Evolutionary conservation across 768 basidiomycete species (phyloP).

Genomic region (Hericium erinaceus): DNA sequence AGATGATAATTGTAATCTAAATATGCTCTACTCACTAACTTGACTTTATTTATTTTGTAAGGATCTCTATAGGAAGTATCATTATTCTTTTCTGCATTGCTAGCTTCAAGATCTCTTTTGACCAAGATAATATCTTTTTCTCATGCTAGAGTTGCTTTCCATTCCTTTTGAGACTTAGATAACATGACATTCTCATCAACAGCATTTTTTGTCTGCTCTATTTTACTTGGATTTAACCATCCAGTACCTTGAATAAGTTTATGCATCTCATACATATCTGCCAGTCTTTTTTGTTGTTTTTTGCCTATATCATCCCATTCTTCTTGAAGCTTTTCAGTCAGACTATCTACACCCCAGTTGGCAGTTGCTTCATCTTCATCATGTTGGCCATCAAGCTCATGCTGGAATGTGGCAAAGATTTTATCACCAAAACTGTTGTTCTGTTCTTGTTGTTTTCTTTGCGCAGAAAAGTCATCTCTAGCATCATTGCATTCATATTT

Average conservation of each 20-base stretch:
- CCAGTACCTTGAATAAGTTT: background rate
- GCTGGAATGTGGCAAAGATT: background rate
- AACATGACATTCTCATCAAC: background rate
- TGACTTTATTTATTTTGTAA: background rate
- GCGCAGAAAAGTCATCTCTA: conserved; percentile 23
- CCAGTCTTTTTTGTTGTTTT: background rate
- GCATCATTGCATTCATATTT: conserved; percentile 28
- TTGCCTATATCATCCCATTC: background rate
- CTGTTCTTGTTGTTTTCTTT: conserved; percentile 1
- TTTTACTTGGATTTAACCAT: background rate
- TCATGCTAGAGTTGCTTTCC: background rate
- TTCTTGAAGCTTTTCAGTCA: background rate
- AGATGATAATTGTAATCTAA: background rate
- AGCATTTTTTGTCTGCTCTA: background rate
- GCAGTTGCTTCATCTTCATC: background rate
- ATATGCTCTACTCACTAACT: background rate
- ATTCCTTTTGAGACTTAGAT: background rate
- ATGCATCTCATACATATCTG: background rate
- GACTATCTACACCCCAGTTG: background rate
- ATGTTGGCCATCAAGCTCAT: background rate
- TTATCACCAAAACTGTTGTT: background rate
- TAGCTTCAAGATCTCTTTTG: background rate
- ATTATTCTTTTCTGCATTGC: background rate
- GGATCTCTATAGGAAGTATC: background rate
- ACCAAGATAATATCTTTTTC: background rate